These are phyloP conservation scores for Fusarium compactum DNA, from an alignment of 2,329 filamentous ascomycete genomes.

Conservation along the genomic window DNA sequence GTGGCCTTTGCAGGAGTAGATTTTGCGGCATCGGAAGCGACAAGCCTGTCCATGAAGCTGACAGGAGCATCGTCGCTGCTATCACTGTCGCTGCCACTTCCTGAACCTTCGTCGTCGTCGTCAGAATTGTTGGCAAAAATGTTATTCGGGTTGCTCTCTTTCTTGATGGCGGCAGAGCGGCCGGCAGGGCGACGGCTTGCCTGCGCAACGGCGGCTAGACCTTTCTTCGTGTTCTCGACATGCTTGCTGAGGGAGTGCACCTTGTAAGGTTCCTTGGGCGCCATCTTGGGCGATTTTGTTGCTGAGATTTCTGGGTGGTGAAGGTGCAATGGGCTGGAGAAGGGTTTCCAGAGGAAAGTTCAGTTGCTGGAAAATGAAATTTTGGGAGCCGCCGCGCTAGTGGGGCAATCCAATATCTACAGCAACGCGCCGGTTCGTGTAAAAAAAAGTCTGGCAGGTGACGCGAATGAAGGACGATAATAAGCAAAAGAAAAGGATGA, in stretches of 20 bases:
- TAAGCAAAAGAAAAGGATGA: neutral
- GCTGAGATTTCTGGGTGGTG: slow-evolving; percentile 26
- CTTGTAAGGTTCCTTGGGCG: slow-evolving; percentile 53
- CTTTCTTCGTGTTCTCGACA: slow-evolving; percentile 55
- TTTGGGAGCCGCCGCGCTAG: slow-evolving; percentile 45
- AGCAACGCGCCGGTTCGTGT: slow-evolving; percentile 34
- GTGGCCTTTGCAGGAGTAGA: slow-evolving; percentile 18
- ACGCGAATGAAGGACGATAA: neutral
- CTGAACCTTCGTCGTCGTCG: slow-evolving; percentile 48
- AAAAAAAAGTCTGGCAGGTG: slow-evolving; percentile 22
- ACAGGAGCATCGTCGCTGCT: slow-evolving; percentile 35
- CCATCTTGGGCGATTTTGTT: slow-evolving; percentile 49
- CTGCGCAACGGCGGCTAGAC: slow-evolving; percentile 50
- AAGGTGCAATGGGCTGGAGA: slow-evolving; percentile 41
- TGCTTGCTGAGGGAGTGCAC: slow-evolving; percentile 55
- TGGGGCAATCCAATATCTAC: slow-evolving; percentile 31
- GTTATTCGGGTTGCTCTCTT: slow-evolving; percentile 44
- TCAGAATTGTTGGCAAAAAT: slow-evolving; percentile 51
- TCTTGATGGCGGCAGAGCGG: slow-evolving; percentile 50
- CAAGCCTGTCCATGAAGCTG: slow-evolving; percentile 53
- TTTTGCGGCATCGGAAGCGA: slow-evolving; percentile 34
- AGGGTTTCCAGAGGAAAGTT: slow-evolving; percentile 37
- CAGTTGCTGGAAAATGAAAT: slow-evolving; percentile 43
- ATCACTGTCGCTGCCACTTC: slow-evolving; percentile 48
- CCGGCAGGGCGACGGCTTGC: slow-evolving; percentile 49